phyloP scores from a whole-genome alignment of 1,139 yeast genomes.

The Eremothecium cymbalariae region DNA sequence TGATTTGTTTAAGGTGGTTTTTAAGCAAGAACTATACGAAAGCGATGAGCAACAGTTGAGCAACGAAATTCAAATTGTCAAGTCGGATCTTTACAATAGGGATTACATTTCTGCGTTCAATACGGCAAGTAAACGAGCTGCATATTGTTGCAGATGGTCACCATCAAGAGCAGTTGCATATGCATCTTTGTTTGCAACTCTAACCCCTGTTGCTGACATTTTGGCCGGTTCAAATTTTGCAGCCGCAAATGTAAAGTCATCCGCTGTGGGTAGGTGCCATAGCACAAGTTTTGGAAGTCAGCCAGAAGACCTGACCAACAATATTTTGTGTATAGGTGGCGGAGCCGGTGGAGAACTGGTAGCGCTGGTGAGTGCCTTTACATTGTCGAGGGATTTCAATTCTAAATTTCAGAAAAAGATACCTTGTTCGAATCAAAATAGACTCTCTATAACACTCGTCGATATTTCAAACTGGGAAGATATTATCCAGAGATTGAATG shows the following conservation, averaged over 20 bases:
- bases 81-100: slow-evolving; percentile 58
- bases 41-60: slow-evolving; percentile 30
- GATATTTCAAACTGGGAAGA: slow-evolving; percentile 75
- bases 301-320: slow-evolving; percentile 16
- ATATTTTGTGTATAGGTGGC: slow-evolving; percentile 67
- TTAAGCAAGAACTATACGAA: slow-evolving; percentile 38
- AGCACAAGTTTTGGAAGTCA: background rate
- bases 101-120: slow-evolving; percentile 65
- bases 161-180: slow-evolving; percentile 76
- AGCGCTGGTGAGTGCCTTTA: slow-evolving; percentile 55
- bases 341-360: slow-evolving; percentile 84
- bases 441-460: slow-evolving; percentile 44
- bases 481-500: slow-evolving; percentile 41
- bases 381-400: slow-evolving; percentile 39
- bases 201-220: slow-evolving; percentile 38
- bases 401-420: slow-evolving; percentile 13
- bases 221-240: slow-evolving; percentile 22
- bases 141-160: slow-evolving; percentile 80
- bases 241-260: background rate
- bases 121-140: slow-evolving; percentile 54
- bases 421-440: slow-evolving; percentile 25
- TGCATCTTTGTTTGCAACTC: slow-evolving; percentile 50
- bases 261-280: background rate
- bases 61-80: slow-evolving; percentile 56
- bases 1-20: slow-evolving; percentile 42